phyloP scores from a whole-genome alignment of 495 filamentous ascomycete genomes.

The Neurospora terricola region DNA sequence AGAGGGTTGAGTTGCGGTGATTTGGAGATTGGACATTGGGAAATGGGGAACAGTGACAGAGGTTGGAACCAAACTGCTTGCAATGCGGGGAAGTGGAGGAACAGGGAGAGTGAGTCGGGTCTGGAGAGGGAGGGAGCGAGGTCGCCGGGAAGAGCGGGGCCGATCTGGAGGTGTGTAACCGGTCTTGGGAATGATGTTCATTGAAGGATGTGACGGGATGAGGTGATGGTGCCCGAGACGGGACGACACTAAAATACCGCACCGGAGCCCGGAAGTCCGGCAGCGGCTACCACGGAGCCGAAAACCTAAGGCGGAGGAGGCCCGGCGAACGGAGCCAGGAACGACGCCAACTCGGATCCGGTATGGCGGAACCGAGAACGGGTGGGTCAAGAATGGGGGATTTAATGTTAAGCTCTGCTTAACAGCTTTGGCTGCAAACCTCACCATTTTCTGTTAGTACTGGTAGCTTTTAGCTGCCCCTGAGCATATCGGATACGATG shows the following conservation, averaged over 20 bases:
- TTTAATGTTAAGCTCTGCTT: not conserved
- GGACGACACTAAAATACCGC: not conserved
- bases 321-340: not conserved
- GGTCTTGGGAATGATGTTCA: not conserved
- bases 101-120: not conserved
- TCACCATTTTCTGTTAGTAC: not conserved
- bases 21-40: not conserved
- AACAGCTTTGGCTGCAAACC: not conserved
- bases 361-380: not conserved
- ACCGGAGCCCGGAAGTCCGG: not conserved
- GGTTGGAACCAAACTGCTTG: not conserved
- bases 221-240: not conserved
- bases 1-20: not conserved
- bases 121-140: not conserved
- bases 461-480: not conserved
- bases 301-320: not conserved
- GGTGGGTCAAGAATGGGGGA: not conserved
- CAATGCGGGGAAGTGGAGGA: not conserved
- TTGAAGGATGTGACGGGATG: not conserved
- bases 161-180: not conserved
- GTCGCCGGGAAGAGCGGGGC: not conserved
- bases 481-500: not conserved
- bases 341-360: not conserved
- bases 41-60: not conserved
- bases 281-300: not conserved